Evolutionary conservation across 208 protist genomes (phyloP).

Genomic region (Leishmania guyanensis): DNA sequence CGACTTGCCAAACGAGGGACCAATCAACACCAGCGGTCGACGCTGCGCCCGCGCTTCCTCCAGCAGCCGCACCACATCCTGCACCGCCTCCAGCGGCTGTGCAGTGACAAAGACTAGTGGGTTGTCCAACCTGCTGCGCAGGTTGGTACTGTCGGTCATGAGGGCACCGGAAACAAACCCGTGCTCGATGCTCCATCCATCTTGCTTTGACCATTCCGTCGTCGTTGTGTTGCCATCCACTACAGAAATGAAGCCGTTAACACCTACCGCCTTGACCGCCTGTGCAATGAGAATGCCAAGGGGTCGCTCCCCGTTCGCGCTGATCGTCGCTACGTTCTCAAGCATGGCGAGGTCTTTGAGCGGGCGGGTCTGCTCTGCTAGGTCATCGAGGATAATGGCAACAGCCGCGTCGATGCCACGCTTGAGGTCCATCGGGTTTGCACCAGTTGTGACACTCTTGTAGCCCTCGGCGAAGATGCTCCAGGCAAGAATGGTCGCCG

Average conservation of each 20-base stretch:
- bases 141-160: conserved; percentile 93
- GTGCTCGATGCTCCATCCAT: conserved; percentile 98
- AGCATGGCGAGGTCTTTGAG: conserved; percentile 94
- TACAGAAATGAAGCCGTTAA: conserved; percentile 99
- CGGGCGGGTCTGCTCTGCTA: conserved; percentile 93
- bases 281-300: conserved; percentile 98
- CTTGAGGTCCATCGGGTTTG: conserved; percentile 99
- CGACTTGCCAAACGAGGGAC: conserved; percentile 62
- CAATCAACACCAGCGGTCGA: conserved; percentile 78
- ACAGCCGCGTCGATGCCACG: conserved; percentile 98
- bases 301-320: conserved; percentile 98
- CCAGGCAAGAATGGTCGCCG: conserved; percentile 98
- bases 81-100: conserved; percentile 57
- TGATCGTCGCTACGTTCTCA: conserved; percentile 99
- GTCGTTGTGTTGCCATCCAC: conserved; percentile 96
- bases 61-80: conserved; percentile 73
- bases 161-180: conserved; percentile 99
- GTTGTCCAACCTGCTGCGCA: conserved; percentile 94
- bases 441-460: conserved; percentile 98
- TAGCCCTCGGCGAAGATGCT: conserved; percentile 98
- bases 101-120: conserved; percentile 92
- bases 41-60: conserved; percentile 52
- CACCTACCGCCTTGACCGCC: conserved; percentile 98
- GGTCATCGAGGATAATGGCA: conserved; percentile 78
- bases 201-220: conserved; percentile 97